These are phyloP conservation scores for Glebionis coronaria DNA, from an alignment of 129 eudicot species.

Conservation along the genomic window DNA sequence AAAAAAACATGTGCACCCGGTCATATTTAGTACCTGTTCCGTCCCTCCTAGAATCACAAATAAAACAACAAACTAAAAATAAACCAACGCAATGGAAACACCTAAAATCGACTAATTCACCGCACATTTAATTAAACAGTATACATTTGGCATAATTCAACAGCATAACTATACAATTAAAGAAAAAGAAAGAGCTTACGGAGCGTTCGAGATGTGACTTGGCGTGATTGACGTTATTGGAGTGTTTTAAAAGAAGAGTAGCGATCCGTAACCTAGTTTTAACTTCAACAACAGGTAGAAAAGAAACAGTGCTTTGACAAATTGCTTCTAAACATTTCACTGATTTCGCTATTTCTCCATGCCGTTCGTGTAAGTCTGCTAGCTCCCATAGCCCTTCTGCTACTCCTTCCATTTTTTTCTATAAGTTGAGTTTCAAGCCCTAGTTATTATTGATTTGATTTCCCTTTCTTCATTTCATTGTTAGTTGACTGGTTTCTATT, in stretches of 20 bases:
- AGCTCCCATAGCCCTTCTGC: constrained; percentile 95
- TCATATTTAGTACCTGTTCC: no score
- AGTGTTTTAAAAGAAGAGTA: constrained; percentile 62
- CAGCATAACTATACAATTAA: not conserved
- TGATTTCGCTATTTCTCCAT: constrained; percentile 57
- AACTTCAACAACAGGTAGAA: constrained; percentile 77
- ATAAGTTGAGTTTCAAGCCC: not conserved
- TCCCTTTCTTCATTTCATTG: not conserved
- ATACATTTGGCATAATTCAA: not conserved
- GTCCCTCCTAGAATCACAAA: no score
- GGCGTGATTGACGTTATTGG: constrained; percentile 81
- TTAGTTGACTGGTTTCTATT: constrained; percentile 5
- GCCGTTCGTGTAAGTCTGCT: constrained; percentile 74
- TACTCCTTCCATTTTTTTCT: constrained; percentile 65
- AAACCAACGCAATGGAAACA: not conserved
- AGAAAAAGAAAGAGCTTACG: constrained; percentile 30
- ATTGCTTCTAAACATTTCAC: constrained; percentile 88
- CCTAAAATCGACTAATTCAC: not conserved
- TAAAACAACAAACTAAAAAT: not conserved
- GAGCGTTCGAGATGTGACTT: constrained; percentile 91
- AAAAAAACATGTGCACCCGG: no score
- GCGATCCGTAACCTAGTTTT: constrained; percentile 92
- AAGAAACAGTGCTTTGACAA: constrained; percentile 77
- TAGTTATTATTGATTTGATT: not conserved
- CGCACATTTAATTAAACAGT: not conserved